Percentiles rank a stretch among this genome's conserved stretches.
These are phyloP conservation scores for Antrodiella citrinella DNA, from an alignment of 768 basidiomycete genomes.

Conservation along the genomic window DNA sequence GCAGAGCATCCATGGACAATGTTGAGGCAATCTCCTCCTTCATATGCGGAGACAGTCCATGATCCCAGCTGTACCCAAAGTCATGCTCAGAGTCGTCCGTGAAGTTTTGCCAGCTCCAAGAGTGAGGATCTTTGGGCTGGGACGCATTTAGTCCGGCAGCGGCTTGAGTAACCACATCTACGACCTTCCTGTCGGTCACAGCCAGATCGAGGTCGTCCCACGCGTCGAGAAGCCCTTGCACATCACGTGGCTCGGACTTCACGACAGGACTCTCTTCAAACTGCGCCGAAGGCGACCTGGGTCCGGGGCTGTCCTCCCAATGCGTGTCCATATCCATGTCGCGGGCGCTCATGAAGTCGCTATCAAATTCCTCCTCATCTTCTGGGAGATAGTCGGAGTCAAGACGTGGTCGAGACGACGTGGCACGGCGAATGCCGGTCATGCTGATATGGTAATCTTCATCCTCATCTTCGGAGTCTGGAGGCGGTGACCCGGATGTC, in stretches of 20 bases:
- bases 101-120: constrained; percentile 37
- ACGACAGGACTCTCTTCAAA: constrained; percentile 29
- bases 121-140: constrained; percentile 28
- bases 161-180: constrained; percentile 34
- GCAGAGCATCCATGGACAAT: neutral
- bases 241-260: constrained; percentile 55
- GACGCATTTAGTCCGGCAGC: constrained; percentile 18
- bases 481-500: constrained; percentile 51
- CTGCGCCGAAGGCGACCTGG: constrained; percentile 53
- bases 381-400: constrained; percentile 4
- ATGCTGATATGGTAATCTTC: constrained; percentile 22
- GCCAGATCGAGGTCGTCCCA: constrained; percentile 60
- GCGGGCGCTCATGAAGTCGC: constrained; percentile 31
- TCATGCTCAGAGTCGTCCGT: constrained; percentile 32
- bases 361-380: constrained; percentile 36
- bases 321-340: constrained; percentile 52
- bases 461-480: constrained; percentile 61
- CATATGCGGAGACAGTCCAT: constrained; percentile 16
- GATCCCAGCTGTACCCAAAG: constrained; percentile 25
- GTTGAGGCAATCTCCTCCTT: constrained; percentile 23
- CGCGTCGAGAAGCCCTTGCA: constrained; percentile 56
- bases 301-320: constrained; percentile 53
- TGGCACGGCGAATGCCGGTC: neutral
- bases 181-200: constrained; percentile 26
- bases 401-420: constrained; percentile 14